Base-by-base conservation (phyloP, 148 eudicot genomes). In the Rhododendron ovatum region DNA sequence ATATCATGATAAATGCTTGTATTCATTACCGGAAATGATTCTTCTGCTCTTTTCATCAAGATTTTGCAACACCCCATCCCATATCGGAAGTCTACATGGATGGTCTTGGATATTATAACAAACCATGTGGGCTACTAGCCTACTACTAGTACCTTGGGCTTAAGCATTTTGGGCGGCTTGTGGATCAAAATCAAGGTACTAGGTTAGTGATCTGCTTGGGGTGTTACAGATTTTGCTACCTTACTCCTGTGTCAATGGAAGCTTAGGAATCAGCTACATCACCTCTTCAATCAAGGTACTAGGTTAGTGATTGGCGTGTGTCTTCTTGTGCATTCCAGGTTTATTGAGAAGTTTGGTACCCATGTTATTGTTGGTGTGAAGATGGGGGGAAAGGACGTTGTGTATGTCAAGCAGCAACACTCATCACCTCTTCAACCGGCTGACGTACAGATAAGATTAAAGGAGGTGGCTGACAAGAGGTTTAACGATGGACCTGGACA, bases 351-450 rank as follows among this genome's bases (percentile, higher is more conserved):
- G 80, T 91, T 87, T 86, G 93, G 93, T 20, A 91, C 93, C 85
- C 93, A 91, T 87, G 88, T 91, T 35, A 85, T 90, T 35, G 93
- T 90, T 87, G 93, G 93, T 67, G 87, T 91, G n/a, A 91, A 91
- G 86, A 91, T 91, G 93, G 93, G 93, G 69, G 93, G 93, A 45
- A 91, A 91, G 82, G 93, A 91, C 67, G 50, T 88, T 84, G 89
- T 91, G 48, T 91, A 91, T 85, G 89, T 91, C 78, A 91, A 91
- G 86, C 91, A 91, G 88, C 93, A 90, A 47, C 55, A 91, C 81
- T 90, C 91, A 24, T 91, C 93, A 48, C 67, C 89, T 37, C 91
- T 91, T 59, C 87, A 87, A 83, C 86, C 91, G 12, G 89, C 83
- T 86, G 93, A 91, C 74, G 89, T 91, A 76, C 90, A 87, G 81